Base-by-base conservation (phyloP, 306 rosid genomes). In the Trichosanthes cucumerina region DNA sequence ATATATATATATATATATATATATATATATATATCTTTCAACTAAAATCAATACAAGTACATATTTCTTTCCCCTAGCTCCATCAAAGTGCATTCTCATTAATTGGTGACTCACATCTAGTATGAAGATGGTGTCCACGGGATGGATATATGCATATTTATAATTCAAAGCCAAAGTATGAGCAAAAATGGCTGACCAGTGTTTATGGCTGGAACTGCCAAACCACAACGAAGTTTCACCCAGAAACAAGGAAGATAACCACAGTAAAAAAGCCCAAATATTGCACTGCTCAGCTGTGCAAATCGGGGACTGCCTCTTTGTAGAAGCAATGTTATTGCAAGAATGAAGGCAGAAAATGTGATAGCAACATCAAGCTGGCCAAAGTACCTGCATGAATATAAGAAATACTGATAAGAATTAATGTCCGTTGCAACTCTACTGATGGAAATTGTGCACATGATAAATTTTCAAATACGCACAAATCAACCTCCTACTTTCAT, bases 181-280 rank as follows among this genome's bases (percentile, higher is more conserved):
- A 31, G 80, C 75, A 43, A 15, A 43, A 77, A 64, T 75, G 62
- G 60, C 89, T 84, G 84, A 91, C 98, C 78, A 69, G 99, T 88
- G 82, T 91, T 89, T 80, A 95, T 76, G 83, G 97, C 92, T 36
- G 99, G 99, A 44, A 91, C 97, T n/a, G 97, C 86, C 82, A 95
- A 81, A 65, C 97, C 93, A 82, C 97, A 95, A 78, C 99, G 96
- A 92, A 95, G 99, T 87, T 95, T 95, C 78, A 95, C 90, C 99
- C 99, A 95, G 68, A 95, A 95, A 79, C 93, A 89, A 56, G 99
- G 99, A 87, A 95, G 99, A 88, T 95, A 95, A 68, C 97, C 97
- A 66, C 95, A 91, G 77, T 95, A 95, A 86, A 95, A 89, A 69
- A 95, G 87, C 80, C 99, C 99, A 86, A 95, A 95, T 79, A 92